Base-by-base conservation (phyloP, 257 asterid species). In the Anisodus tanguticus region DNA sequence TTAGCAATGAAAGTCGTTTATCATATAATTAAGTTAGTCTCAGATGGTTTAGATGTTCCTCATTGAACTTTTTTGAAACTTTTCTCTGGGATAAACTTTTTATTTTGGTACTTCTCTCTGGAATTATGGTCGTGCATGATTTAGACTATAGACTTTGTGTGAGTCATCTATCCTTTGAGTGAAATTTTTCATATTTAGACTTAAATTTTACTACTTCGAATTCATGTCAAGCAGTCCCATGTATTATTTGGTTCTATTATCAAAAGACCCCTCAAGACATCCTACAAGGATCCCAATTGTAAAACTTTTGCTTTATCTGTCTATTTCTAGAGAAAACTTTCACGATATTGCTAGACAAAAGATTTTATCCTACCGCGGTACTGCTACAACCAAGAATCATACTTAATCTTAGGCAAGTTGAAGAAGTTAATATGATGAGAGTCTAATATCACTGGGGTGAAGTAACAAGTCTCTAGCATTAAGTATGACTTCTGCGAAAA, bases 221-320 rank as follows among this genome's bases (percentile, higher is more conserved):
- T 4, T 64, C 9, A 64, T 64, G 71, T 64, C 71, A 64, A 64
- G 70, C 9, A 9, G 2, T 31, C 9, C 4, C 17, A 6, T 64
- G 70, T 64, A 26, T 64, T 26, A 64, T 64, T 63, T 26, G 70
- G 41, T 26, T 63, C 70, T 9, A 64, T 26, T 64, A 64, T 8
- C 70, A 63, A 63, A 53, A 22, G 69, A 63, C 41, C 69, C 41
- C 41, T 22, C 71, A 64, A 64, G 71, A 64, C 71, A 64, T 64
- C 37, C 43, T 26, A 64, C 43, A 64, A 64, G 41, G 71, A 64
- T 64, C 41, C 17, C 71, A 64, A 31, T 64, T 64, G n/a, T 64
- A 64, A 31, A 31, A 31, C 17, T 12, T 64, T 31, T 64, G 45
- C 9, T 31, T 5, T 31, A 31, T 26, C 71, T 64, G 71, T 64